Percentiles rank a stretch among this genome's conserved stretches.
phyloP scores from a whole-genome alignment of 164 flowering plant species.

The Litsea cubeba region DNA sequence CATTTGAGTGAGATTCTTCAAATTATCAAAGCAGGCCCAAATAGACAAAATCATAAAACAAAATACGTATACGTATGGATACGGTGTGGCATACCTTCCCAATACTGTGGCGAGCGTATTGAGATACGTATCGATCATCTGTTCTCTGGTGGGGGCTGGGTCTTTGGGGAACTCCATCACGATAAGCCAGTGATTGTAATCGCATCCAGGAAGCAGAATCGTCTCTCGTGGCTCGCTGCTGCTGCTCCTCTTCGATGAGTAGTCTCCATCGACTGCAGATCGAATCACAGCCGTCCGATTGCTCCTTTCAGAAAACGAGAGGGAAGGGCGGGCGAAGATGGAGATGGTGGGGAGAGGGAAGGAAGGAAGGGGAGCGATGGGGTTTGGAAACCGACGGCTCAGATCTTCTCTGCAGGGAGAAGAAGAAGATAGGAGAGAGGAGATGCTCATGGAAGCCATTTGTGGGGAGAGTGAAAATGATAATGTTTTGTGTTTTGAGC shows the following conservation, averaged over 20 bases:
- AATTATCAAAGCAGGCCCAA: neutral
- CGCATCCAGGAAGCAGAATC: conserved; percentile 92
- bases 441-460: neutral
- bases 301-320: neutral
- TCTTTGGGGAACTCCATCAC: conserved; percentile 99
- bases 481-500: too few relatives aligned
- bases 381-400: neutral
- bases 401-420: neutral
- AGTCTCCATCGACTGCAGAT: conserved; percentile 42
- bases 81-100: conserved; percentile 56
- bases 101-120: conserved; percentile 86
- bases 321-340: neutral
- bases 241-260: conserved; percentile 58
- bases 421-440: neutral
- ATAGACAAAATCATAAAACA: neutral
- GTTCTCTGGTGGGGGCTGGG: conserved; percentile 90
- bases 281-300: conserved; percentile 7
- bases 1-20: neutral
- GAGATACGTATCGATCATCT: conserved; percentile 95
- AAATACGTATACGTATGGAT: neutral
- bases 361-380: neutral
- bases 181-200: conserved; percentile 93
- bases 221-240: conserved; percentile 80
- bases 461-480: neutral
- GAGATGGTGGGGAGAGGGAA: neutral